phyloP scores from a whole-genome alignment of 768 basidiomycete species.

The Collybia mongolica region DNA sequence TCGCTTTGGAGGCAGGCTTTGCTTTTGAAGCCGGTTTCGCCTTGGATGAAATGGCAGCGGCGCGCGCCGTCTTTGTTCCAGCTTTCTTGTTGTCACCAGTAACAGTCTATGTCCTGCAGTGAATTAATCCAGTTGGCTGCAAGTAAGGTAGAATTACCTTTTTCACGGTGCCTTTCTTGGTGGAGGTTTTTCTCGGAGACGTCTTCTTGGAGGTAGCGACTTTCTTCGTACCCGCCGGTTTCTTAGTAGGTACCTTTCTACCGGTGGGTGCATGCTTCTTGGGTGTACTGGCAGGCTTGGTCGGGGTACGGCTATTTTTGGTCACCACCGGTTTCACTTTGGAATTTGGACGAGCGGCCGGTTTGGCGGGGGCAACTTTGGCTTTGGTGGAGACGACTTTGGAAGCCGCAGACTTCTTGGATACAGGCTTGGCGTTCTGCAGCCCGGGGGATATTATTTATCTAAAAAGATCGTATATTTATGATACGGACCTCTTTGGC shows the following conservation, averaged over 20 bases:
- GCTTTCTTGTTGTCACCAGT: slow-evolving; percentile 40
- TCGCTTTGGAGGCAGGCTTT: slow-evolving; percentile 24
- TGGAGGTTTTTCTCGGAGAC: slow-evolving; percentile 24
- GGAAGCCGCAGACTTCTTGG: slow-evolving; percentile 35
- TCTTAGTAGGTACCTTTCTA: slow-evolving; percentile 22
- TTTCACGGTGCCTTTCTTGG: slow-evolving; percentile 53
- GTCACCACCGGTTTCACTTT: slow-evolving; percentile 28
- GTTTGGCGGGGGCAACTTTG: slow-evolving; percentile 17
- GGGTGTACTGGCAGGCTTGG: slow-evolving; percentile 4
- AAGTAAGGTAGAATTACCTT: slow-evolving; percentile 40
- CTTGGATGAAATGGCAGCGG: slow-evolving; percentile 32
- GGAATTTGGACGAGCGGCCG: slow-evolving; percentile 13
- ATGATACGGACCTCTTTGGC: slow-evolving; percentile 43
- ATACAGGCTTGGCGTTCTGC: slow-evolving; percentile 41
- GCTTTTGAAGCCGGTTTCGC: slow-evolving; percentile 24
- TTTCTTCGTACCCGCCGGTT: slow-evolving; percentile 21
- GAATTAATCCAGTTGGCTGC: background rate
- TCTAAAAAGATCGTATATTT: slow-evolving; percentile 7
- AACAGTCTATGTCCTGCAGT: slow-evolving; percentile 24
- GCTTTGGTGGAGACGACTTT: slow-evolving; percentile 29
- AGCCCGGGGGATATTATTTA: background rate
- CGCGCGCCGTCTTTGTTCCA: slow-evolving; percentile 15
- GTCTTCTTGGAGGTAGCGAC: slow-evolving; percentile 23
- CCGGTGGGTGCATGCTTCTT: slow-evolving; percentile 22
- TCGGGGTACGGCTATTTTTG: slow-evolving; percentile 21